These are phyloP conservation scores for Acanthochlamys bracteata DNA, from an alignment of 106 monocot species.

Conservation along the genomic window DNA sequence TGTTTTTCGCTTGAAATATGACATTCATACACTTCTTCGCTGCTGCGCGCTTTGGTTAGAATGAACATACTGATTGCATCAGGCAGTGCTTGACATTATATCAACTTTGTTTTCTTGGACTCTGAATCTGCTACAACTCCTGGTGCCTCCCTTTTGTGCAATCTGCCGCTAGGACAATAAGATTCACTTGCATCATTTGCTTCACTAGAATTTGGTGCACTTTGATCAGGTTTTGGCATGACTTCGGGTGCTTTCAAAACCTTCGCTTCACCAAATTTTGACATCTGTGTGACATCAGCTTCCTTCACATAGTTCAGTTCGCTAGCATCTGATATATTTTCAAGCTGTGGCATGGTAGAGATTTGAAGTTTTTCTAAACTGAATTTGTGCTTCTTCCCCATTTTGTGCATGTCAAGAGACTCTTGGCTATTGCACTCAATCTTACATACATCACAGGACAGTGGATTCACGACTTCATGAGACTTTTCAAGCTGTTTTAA, in stretches of 20 bases:
- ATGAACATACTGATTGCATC: conserved; percentile 35
- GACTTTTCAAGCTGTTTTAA: no score
- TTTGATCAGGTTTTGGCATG: not conserved
- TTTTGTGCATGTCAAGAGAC: no score
- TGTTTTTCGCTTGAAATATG: conserved; percentile 51
- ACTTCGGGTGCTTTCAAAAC: not conserved
- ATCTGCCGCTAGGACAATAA: not conserved
- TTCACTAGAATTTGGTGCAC: not conserved
- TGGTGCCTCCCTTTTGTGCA: conserved; percentile 1
- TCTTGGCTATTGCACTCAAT: no score
- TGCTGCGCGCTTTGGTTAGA: conserved; percentile 70
- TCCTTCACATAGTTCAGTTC: no score
- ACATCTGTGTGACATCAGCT: no score
- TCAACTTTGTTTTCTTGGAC: conserved; percentile 38
- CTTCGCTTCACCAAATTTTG: no score
- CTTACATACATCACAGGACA: no score
- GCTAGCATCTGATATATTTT: no score
- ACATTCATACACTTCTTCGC: conserved; percentile 27
- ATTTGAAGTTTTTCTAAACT: no score
- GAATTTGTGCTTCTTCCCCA: no score
- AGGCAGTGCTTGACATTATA: conserved; percentile 32
- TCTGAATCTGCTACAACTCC: conserved; percentile 21
- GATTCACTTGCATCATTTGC: not conserved
- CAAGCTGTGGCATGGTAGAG: no score
- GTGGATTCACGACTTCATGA: no score